phyloP scores from a whole-genome alignment of 257 asterid species.

The Nicotiana tabacum region DNA sequence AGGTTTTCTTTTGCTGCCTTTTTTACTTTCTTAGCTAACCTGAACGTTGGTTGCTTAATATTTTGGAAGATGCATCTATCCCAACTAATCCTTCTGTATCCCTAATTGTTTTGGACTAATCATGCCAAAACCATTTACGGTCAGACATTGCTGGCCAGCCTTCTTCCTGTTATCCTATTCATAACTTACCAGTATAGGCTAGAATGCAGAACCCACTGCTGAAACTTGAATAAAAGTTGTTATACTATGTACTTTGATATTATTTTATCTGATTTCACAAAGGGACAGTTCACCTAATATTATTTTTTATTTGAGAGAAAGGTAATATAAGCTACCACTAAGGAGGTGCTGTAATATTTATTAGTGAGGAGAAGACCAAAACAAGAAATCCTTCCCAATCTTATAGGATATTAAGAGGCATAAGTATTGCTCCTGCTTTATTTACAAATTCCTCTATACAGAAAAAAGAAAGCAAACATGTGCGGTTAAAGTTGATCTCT shows the following conservation, averaged over 20 bases:
- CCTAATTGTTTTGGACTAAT: not conserved
- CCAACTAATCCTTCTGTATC: not conserved
- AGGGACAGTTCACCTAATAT: not conserved
- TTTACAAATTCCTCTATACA: too few relatives aligned
- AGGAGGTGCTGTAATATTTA: too few relatives aligned
- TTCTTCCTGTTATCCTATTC: not conserved
- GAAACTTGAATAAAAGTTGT: not conserved
- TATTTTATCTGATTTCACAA: not conserved
- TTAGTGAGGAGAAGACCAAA: too few relatives aligned
- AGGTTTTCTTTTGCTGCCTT: slow-evolving; percentile 42
- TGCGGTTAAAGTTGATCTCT: too few relatives aligned
- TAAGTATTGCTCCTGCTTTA: too few relatives aligned
- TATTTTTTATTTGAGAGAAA: not conserved
- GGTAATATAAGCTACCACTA: too few relatives aligned
- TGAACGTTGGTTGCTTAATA: not conserved
- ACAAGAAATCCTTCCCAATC: too few relatives aligned
- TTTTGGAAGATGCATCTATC: not conserved
- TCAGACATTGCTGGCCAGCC: not conserved
- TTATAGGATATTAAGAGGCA: too few relatives aligned
- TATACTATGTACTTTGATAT: not conserved
- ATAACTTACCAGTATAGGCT: not conserved
- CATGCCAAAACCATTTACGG: not conserved
- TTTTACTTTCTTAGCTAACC: not conserved
- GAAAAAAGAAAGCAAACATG: too few relatives aligned
- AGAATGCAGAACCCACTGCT: not conserved